Percentiles rank a stretch among this genome's conserved stretches.
phyloP scores from a whole-genome alignment of 2,329 filamentous ascomycete genomes.

The Plenodomus biglobosus region DNA sequence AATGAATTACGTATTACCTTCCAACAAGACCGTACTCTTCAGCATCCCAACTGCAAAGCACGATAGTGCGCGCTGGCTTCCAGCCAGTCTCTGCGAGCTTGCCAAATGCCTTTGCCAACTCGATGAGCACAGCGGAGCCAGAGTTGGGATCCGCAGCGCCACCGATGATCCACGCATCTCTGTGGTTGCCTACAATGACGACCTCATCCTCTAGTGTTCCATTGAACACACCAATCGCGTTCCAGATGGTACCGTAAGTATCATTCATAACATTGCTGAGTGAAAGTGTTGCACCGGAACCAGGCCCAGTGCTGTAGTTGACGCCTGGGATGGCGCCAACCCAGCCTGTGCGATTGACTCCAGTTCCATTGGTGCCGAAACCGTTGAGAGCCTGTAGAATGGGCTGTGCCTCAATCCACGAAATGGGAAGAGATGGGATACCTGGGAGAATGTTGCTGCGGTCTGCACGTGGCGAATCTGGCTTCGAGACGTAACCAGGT shows the following conservation, averaged over 20 bases:
- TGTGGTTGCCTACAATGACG: constrained; percentile 56
- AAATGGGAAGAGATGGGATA: constrained; percentile 86
- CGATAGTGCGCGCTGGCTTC: constrained; percentile 55
- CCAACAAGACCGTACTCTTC: constrained; percentile 46
- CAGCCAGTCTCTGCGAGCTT: constrained; percentile 52
- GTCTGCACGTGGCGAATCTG: constrained; percentile 70
- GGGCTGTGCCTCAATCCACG: constrained; percentile 77
- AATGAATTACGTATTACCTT: constrained; percentile 17
- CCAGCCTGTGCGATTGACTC: constrained; percentile 46
- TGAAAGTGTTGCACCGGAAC: constrained; percentile 54
- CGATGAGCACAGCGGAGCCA: constrained; percentile 53
- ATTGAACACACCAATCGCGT: constrained; percentile 69
- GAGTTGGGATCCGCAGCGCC: constrained; percentile 57
- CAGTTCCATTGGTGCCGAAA: constrained; percentile 63
- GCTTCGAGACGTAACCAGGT: constrained; percentile 76
- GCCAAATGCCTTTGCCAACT: constrained; percentile 54
- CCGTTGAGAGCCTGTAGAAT: constrained; percentile 82
- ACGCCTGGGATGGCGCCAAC: constrained; percentile 41
- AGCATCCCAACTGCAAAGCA: constrained; percentile 49
- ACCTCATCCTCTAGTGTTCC: constrained; percentile 62
- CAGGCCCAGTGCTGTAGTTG: constrained; percentile 45
- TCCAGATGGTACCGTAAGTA: constrained; percentile 78
- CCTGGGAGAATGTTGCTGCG: constrained; percentile 65
- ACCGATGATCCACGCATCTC: constrained; percentile 58
- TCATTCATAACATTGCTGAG: constrained; percentile 75